Evolutionary conservation across 768 basidiomycete species (phyloP), one percentile per base, ranked within the genome.

Genomic region (Lactarius indigo): DNA sequence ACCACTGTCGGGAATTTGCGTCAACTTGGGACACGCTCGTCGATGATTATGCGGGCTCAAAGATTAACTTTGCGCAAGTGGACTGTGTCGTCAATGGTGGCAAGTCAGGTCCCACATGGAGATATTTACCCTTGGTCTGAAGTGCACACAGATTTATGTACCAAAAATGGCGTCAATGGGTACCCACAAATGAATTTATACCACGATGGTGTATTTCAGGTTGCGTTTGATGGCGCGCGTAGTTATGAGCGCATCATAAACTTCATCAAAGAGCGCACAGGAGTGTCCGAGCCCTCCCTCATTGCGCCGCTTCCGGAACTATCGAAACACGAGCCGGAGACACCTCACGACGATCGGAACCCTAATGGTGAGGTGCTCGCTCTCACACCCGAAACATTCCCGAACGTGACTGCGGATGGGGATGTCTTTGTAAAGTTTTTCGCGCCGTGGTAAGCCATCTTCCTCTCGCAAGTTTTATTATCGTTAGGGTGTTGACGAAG

Each of bases 181-280:
- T 96, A 92, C 74, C 94, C 94, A 0, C 82, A 89, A 33, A 79
- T 96, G 73, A 84, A 87, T 56, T 78, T 96, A 64, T 95, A 87
- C 76, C 77, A 82, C 41, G 78, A 92, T 66, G 92, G 92, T 26
- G 74, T 84, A 64, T 79, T 83, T 31, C 74, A 87, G 2, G 85
- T 86, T 31, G 76, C 79, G 23, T 96, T 85, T 77, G 75, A 76
- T 2, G 83, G 83, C 4, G 74, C 78, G 30, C 80, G 92, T 39
- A 81, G 84, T 2, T 76, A 86, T 56, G 82, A 84, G 17, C 73
- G 80, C 37, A 77, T 95, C 62, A 78, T 83, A 31, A 75, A 78
- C 8, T 94, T 85, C 76, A 77, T 93, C 65, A 75, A 78, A 57
- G 73, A 79, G 30, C 81, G 87, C 64, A 76, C 76, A 3, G 75